phyloP scores from a whole-genome alignment of 495 filamentous ascomycete genomes.

The Entonaema liquescens region DNA sequence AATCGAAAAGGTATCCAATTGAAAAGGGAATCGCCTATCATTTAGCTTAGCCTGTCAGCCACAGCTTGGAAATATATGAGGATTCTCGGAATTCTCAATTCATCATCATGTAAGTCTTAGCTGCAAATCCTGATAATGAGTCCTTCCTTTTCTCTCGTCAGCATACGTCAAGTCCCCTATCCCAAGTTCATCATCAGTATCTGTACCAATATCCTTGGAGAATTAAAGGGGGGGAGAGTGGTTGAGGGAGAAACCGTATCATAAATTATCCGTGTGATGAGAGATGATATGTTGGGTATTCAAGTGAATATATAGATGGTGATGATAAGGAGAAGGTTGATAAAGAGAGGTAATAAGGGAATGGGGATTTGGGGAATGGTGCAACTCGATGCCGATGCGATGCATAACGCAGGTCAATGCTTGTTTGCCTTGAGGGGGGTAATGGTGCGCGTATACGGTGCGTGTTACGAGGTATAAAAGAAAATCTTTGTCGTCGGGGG shows the following conservation, averaged over 20 bases:
- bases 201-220: not conserved
- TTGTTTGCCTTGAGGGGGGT: constrained; percentile 4
- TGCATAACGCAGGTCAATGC: constrained; percentile 31
- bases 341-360: constrained; percentile 3
- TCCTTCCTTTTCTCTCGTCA: constrained; percentile 31
- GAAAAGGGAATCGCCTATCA: constrained; percentile 11
- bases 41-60: constrained; percentile 25
- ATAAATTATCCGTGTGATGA: constrained; percentile 8
- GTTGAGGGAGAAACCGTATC: not conserved
- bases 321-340: constrained; percentile 8
- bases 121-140: constrained; percentile 24
- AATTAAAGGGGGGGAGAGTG: not conserved
- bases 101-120: constrained; percentile 34
- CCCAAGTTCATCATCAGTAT: constrained; percentile 3
- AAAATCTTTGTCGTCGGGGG: constrained; percentile 36
- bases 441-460: no score
- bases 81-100: constrained; percentile 7
- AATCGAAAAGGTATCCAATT: constrained; percentile 20
- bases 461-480: not conserved
- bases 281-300: constrained; percentile 11
- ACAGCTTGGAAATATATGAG: constrained; percentile 14
- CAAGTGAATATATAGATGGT: constrained; percentile 15
- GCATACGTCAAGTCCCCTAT: constrained; percentile 24
- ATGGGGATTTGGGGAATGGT: constrained; percentile 12
- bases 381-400: constrained; percentile 23